Conservation (phyloP, 2,329 filamentous ascomycete species). For the Huntiella savannae region DNA sequence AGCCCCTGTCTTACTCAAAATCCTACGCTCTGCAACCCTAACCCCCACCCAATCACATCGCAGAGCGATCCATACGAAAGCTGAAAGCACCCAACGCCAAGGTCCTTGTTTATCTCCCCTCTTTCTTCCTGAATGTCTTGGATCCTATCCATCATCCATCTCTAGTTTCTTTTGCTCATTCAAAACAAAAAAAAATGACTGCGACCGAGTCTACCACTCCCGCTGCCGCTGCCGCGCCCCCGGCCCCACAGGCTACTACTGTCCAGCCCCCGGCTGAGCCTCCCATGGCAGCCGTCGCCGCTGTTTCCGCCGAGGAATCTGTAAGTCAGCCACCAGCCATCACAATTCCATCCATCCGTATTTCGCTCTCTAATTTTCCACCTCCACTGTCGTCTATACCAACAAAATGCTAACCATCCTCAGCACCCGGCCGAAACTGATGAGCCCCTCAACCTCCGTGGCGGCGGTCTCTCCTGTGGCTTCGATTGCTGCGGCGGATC, state of each 20-base stretch:
- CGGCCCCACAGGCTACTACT: conserved; percentile 6
- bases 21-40: too few species aligned
- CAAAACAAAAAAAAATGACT: too few species aligned
- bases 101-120: too few species aligned
- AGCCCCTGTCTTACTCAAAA: too few species aligned
- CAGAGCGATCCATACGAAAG: too few species aligned
- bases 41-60: too few species aligned
- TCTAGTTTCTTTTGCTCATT: too few species aligned
- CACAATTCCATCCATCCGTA: neutral
- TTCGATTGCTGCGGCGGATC: conserved; percentile 17
- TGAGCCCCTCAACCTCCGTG: conserved; percentile 13
- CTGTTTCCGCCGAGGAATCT: conserved; percentile 7
- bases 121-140: too few species aligned
- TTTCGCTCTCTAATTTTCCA: neutral
- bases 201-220: too few species aligned
- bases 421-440: conserved; percentile 14
- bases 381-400: neutral
- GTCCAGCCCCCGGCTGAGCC: neutral
- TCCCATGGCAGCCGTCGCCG: neutral
- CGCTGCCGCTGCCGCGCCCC: too few species aligned
- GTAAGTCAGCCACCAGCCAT: conserved; percentile 8
- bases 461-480: conserved; percentile 16
- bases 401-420: neutral
- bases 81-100: too few species aligned
- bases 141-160: too few species aligned